phyloP scores from a whole-genome alignment of 805 yeast genomes.

The Starmerella sp. region DNA sequence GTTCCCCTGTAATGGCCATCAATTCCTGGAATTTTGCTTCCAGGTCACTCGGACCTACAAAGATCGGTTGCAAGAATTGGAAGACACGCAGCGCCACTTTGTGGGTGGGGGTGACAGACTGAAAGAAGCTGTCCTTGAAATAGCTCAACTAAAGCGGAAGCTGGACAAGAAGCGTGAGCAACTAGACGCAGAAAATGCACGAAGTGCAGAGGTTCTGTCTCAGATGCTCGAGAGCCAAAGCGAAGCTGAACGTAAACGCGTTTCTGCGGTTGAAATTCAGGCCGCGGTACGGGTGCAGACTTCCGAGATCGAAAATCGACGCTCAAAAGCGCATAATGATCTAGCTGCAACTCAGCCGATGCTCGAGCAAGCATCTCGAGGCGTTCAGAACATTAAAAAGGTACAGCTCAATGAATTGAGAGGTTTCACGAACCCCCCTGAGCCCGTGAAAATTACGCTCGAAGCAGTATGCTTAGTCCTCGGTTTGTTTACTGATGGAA shows the following conservation, averaged over 20 bases:
- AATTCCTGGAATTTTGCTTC: constrained; percentile 13
- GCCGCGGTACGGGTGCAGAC: constrained; percentile 60
- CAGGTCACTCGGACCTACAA: constrained; percentile 31
- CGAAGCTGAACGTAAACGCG: constrained; percentile 83
- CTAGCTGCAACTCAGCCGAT: constrained; percentile 76
- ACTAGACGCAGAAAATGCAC: constrained; percentile 46
- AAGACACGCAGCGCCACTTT: constrained; percentile 59
- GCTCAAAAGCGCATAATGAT: constrained; percentile 46
- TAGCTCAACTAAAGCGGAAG: constrained; percentile 44
- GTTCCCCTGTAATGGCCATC: neutral
- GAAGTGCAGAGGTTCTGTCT: constrained; percentile 61
- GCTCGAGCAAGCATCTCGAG: constrained; percentile 68
- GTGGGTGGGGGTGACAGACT: constrained; percentile 63
- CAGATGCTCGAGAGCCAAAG: constrained; percentile 75
- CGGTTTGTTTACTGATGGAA: constrained; percentile 46
- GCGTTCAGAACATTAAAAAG: constrained; percentile 87
- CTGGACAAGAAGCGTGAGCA: constrained; percentile 43
- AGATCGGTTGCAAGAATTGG: constrained; percentile 39
- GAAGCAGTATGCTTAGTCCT: constrained; percentile 80
- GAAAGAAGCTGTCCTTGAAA: constrained; percentile 65
- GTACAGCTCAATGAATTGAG: constrained; percentile 82
- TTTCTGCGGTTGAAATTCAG: constrained; percentile 69
- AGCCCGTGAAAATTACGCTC: constrained; percentile 68
- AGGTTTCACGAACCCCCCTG: constrained; percentile 85
- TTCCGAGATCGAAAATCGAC: constrained; percentile 42